Evolutionary conservation across 1,139 yeast genomes (phyloP).

Genomic region (Kodamaea anthophila): DNA sequence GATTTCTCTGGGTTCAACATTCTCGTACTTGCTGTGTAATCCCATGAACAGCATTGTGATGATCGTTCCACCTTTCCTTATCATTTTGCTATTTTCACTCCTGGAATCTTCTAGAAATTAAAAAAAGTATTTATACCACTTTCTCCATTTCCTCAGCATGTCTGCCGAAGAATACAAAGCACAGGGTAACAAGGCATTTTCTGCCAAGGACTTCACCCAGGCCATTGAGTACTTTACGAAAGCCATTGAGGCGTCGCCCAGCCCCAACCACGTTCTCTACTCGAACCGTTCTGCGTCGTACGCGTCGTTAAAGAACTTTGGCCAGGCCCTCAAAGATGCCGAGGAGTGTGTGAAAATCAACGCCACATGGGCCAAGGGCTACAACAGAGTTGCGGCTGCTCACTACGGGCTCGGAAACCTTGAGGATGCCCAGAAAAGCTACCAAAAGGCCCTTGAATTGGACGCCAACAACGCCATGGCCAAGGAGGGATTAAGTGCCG

Average conservation of each 20-base stretch:
- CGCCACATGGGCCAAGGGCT: slow-evolving; percentile 90
- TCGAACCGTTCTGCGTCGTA: slow-evolving; percentile 94
- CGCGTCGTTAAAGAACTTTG: slow-evolving; percentile 71
- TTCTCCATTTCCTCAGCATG: slow-evolving; percentile 11
- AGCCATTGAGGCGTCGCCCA: slow-evolving; percentile 79
- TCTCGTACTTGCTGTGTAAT: neutral
- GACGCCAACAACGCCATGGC: slow-evolving; percentile 87
- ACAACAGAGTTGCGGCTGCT: slow-evolving; percentile 91
- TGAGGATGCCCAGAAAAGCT: slow-evolving; percentile 63
- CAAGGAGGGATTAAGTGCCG: slow-evolving; percentile 69
- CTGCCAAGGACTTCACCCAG: slow-evolving; percentile 73
- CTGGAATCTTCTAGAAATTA: slow-evolving; percentile 5
- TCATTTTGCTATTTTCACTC: neutral
- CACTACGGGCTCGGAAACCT: slow-evolving; percentile 76
- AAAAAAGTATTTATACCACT: slow-evolving; percentile 1
- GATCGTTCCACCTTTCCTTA: neutral
- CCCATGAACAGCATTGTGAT: neutral
- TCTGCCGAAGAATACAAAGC: slow-evolving; percentile 72
- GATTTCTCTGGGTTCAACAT: neutral
- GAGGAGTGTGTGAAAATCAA: slow-evolving; percentile 73
- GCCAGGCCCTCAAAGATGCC: slow-evolving; percentile 77
- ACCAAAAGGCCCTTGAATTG: slow-evolving; percentile 74
- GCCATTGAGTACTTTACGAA: slow-evolving; percentile 79
- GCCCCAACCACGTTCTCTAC: slow-evolving; percentile 83
- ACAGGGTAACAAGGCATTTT: slow-evolving; percentile 87